Evolutionary conservation across 441 rosid genomes (phyloP).

Genomic region (Isatis lusitanica): DNA sequence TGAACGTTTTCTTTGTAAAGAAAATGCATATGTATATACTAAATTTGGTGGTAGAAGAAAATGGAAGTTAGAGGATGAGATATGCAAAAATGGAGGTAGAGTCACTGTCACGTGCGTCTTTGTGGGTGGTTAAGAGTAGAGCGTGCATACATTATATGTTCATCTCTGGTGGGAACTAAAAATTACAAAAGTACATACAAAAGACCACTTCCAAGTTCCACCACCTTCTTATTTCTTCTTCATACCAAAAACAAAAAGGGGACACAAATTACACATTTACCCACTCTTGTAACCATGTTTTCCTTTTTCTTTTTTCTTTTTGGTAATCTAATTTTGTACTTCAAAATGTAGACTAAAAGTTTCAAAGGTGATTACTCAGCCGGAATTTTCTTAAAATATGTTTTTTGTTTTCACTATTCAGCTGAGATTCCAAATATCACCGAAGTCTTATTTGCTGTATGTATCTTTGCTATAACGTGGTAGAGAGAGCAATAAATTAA

Average conservation of each 20-base stretch:
- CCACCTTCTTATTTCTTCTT: conserved; percentile 3
- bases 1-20: not conserved
- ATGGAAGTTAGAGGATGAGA: conserved; percentile 26
- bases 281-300: not conserved
- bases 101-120: conserved; percentile 33
- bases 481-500: no score
- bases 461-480: no score
- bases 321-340: not conserved
- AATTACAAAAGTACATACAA: conserved; percentile 20
- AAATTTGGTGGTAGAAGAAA: not conserved
- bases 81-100: conserved; percentile 9
- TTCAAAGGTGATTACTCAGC: no score
- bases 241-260: not conserved
- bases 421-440: no score
- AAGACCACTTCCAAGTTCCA: conserved; percentile 30
- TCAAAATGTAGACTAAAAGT: no score
- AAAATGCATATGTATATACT: not conserved
- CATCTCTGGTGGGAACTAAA: conserved; percentile 18
- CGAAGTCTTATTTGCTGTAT: no score
- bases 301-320: not conserved
- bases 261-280: not conserved
- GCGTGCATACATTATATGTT: not conserved
- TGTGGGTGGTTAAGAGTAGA: conserved; percentile 31
- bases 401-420: no score
- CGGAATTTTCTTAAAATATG: no score